Conservation (phyloP, 176 grass and related monocot genomes). For the Musa schizocarpa region DNA sequence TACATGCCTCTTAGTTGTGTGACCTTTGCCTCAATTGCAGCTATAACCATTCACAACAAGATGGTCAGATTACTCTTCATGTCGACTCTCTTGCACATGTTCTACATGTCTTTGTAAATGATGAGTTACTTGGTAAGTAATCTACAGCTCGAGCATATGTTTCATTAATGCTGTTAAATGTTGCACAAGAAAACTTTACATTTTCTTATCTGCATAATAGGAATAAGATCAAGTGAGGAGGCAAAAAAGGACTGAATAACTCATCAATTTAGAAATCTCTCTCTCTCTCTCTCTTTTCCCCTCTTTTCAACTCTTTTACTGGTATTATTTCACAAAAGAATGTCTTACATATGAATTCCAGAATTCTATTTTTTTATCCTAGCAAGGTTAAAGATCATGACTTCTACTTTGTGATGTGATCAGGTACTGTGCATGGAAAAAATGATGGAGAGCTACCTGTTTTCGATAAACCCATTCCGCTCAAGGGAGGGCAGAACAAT, state of each 20-base stretch:
- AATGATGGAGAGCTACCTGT: constrained; percentile 22
- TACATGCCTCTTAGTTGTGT: not conserved
- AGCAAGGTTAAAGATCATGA: not conserved
- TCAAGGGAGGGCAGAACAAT: constrained; percentile 48
- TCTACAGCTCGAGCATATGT: not conserved
- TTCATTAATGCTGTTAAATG: not conserved
- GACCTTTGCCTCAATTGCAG: constrained; percentile 48
- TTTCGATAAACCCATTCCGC: constrained; percentile 36
- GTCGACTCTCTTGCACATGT: constrained; percentile 65
- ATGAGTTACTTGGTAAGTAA: constrained; percentile 47
- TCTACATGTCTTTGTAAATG: constrained; percentile 80
- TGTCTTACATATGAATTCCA: not conserved
- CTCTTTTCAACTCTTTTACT: too few species aligned
- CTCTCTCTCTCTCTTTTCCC: too few species aligned
- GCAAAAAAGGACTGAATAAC: not conserved
- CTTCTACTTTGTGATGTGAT: not conserved
- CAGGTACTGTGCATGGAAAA: constrained; percentile 63
- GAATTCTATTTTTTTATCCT: constrained; percentile 9
- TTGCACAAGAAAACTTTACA: not conserved
- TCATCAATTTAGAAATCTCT: too few species aligned
- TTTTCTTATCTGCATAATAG: not conserved
- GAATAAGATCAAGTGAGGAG: not conserved
- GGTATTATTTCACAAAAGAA: not conserved
- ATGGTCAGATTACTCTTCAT: constrained; percentile 30
- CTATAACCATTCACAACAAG: constrained; percentile 36